Base-by-base conservation (phyloP, 371 early-diverging fungal species). In the Mortierella sp. region DNA sequence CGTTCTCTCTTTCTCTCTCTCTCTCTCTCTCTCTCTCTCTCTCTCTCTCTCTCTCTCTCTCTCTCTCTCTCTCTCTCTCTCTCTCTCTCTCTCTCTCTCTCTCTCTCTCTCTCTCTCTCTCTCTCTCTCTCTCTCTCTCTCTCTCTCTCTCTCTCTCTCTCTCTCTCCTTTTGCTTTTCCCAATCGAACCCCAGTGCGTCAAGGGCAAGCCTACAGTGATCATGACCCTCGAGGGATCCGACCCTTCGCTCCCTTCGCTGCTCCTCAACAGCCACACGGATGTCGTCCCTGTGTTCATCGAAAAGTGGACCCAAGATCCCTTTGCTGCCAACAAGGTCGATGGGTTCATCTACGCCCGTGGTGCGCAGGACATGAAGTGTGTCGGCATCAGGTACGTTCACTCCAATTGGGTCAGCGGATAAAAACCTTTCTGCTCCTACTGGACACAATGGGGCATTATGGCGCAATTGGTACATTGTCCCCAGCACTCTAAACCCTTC, bases 311-410 rank as follows among this genome's bases (percentile, higher is more conserved):
- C 14, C 83, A 88, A 60, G 87, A 86, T 48, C 93, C 95, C 4
- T 94, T 94, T 67, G 90, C 83, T 5, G 95, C 94, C n/a, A 81
- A 80, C 52, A 89, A 87, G 30, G 83, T 84, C 45, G 88, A 92
- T 51, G 88, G 86, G 51, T 73, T 83, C 50, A 95, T 95, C 74
- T 80, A 85, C 68, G 95, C 94, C 16, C 89, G 95, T 46, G 95
- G 95, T 0, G 66, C 92, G 7, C 94, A 95, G 76, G 95, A 95
- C 75, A 95, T 94, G 95, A 95, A 95, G 81, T 92, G 91, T 72
- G 93, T 94, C 52, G 95, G 95, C 25, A 84, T 84, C 28, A 82
- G 79, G 84, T 84, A 82, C 51, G 37, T 37, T 37, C 9, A 37
- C 37, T 37, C 9, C 37, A 37, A 37, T 37, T 37, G 37, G 37